Conservation (phyloP, 106 monocot genomes). For the Platanthera zijinensis region DNA sequence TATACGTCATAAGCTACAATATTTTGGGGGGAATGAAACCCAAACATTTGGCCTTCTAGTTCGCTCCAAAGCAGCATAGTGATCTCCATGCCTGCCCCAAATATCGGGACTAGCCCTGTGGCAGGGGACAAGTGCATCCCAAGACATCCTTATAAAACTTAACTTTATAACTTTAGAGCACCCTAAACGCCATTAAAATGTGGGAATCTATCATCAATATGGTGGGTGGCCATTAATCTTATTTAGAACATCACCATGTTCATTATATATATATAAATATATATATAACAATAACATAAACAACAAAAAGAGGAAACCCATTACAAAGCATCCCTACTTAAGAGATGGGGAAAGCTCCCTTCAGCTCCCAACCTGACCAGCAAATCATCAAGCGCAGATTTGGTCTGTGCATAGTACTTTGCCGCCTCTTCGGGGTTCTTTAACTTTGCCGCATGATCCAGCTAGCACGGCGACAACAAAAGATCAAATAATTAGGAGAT, state of each 20-base stretch:
- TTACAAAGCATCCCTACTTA: not conserved
- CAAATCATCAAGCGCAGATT: slow-evolving; percentile 55
- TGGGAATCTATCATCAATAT: not conserved
- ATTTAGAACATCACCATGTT: not conserved
- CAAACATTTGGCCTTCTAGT: too few species aligned
- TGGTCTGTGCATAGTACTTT: slow-evolving; percentile 67
- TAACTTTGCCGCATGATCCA: slow-evolving; percentile 84
- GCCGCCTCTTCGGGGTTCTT: slow-evolving; percentile 67
- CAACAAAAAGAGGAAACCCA: not conserved
- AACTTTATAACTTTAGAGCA: too few species aligned
- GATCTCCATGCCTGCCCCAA: too few species aligned
- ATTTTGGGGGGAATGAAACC: too few species aligned
- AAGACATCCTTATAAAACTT: too few species aligned
- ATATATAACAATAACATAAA: not conserved
- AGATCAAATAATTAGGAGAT: not conserved
- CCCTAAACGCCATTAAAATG: not conserved
- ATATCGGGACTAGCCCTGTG: too few species aligned
- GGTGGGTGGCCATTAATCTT: not conserved
- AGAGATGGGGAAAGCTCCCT: not conserved
- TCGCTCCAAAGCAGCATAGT: too few species aligned
- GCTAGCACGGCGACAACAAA: slow-evolving; percentile 27
- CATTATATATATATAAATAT: not conserved
- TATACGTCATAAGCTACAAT: too few species aligned
- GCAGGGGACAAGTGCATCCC: too few species aligned
- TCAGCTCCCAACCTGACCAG: slow-evolving; percentile 67